Conservation (phyloP, 768 basidiomycete species). For the Pleurotus ostreatus region DNA sequence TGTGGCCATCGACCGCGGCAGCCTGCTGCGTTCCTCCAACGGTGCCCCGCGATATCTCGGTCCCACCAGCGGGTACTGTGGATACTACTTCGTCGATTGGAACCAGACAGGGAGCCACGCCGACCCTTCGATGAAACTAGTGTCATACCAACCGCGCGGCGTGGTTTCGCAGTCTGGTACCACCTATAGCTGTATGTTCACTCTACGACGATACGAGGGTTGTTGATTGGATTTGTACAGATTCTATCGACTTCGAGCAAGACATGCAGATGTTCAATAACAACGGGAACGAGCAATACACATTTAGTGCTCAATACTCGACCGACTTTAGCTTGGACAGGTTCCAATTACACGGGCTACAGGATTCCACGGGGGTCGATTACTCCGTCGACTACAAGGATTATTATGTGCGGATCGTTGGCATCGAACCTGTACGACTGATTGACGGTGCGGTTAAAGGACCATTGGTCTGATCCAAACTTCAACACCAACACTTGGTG, state of each 20-base stretch:
- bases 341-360: neutral
- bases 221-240: neutral
- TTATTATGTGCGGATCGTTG: neutral
- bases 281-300: neutral
- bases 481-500: neutral
- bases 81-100: no score
- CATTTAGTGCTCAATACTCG: neutral
- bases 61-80: no score
- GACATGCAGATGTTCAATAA: constrained; percentile 6
- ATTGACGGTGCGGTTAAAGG: neutral
- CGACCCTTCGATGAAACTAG: no score
- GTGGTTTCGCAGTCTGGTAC: no score
- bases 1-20: no score
- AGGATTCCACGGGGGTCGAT: neutral
- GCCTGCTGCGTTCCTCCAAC: no score
- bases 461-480: neutral
- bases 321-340: neutral
- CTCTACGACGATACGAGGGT: no score
- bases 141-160: no score
- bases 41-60: no score
- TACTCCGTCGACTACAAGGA: constrained; percentile 1
- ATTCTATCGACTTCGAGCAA: neutral
- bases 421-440: no score
- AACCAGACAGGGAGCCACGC: no score
- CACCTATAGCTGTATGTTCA: neutral